Conservation (phyloP, 176 grass and related monocot species). For the Otatea glauca region DNA sequence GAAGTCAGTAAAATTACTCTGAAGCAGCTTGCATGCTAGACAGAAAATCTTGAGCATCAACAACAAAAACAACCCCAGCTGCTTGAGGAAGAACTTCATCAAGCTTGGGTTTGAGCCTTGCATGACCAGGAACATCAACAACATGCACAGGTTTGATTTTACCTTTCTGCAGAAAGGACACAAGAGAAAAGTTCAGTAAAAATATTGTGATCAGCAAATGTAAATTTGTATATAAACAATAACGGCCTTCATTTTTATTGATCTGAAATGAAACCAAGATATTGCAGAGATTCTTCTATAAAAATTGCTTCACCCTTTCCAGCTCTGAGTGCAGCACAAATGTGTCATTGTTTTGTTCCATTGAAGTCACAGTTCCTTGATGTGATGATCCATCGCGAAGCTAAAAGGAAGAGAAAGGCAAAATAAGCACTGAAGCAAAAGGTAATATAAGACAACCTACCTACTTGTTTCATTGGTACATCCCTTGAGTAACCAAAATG, state of each 20-base stretch:
- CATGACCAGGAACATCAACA: constrained; percentile 97
- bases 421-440: constrained; percentile 19
- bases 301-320: constrained; percentile 58
- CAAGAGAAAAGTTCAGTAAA: constrained; percentile 4
- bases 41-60: constrained; percentile 90
- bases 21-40: constrained; percentile 80
- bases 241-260: background rate
- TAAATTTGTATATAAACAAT: constrained; percentile 5
- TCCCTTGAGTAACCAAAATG: background rate
- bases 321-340: constrained; percentile 84
- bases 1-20: constrained; percentile 64
- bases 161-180: constrained; percentile 56
- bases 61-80: constrained; percentile 79
- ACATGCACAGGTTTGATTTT: constrained; percentile 82
- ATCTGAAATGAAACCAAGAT: constrained; percentile 7
- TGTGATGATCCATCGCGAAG: constrained; percentile 91
- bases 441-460: background rate
- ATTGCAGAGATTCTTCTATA: constrained; percentile 16
- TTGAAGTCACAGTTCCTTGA: constrained; percentile 92
- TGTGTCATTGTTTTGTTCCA: constrained; percentile 87
- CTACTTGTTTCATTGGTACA: background rate
- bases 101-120: constrained; percentile 86
- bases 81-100: constrained; percentile 80
- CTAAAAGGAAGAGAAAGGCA: constrained; percentile 46
- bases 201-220: background rate